Evolutionary conservation across 176 grass and related monocot species (phyloP).

Genomic region (Chrysopogon serrulatus): DNA sequence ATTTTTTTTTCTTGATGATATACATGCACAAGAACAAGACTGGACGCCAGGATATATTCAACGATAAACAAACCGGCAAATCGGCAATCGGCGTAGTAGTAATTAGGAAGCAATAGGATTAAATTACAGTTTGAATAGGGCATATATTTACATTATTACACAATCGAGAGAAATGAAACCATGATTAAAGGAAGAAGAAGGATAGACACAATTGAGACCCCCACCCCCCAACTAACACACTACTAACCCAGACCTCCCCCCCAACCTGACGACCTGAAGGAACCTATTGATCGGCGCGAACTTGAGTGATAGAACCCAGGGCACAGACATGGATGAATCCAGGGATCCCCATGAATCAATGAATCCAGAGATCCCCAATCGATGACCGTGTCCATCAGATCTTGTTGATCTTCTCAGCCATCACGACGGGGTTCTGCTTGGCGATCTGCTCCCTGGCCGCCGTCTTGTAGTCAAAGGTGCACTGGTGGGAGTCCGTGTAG

Average conservation of each 20-base stretch:
- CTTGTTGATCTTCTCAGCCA: constrained; percentile 78
- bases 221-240: neutral
- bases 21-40: too few relatives aligned
- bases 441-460: constrained; percentile 62
- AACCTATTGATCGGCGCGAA: constrained; percentile 32
- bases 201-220: constrained; percentile 37
- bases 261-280: constrained; percentile 8
- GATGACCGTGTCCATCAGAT: constrained; percentile 33
- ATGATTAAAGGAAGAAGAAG: constrained; percentile 17
- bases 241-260: constrained; percentile 22
- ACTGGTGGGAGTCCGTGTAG: constrained; percentile 53
- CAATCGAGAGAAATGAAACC: constrained; percentile 64
- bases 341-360: neutral
- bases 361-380: neutral
- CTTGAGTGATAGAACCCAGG: neutral
- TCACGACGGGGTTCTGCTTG: constrained; percentile 66
- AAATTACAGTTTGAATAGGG: constrained; percentile 39
- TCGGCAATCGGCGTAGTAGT: neutral
- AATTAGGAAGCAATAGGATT: constrained; percentile 7
- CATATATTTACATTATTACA: constrained; percentile 76
- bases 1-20: too few relatives aligned
- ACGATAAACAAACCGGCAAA: too few relatives aligned
- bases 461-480: constrained; percentile 82
- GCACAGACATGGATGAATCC: neutral
- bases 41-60: too few relatives aligned